Evolutionary conservation across 1,284 basidiomycete species (phyloP), one percentile per base, ranked within the genome.

Genomic region (Mycosarcoma maydis): DNA sequence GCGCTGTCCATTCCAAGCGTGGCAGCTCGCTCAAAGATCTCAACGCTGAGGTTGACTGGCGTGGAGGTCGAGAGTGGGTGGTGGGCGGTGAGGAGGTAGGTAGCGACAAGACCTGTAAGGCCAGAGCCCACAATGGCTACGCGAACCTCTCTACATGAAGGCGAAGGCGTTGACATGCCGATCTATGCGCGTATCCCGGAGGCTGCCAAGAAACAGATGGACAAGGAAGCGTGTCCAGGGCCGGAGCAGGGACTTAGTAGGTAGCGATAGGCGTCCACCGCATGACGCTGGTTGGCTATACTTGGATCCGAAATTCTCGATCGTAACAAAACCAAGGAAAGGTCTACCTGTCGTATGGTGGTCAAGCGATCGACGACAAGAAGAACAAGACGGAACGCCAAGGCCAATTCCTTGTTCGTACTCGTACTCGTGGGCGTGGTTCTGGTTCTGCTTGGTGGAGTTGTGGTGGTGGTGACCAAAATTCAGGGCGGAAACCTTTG

Each of bases 41-140:
- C 62, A 17, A 77, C 52, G 13, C 22, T 46, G 26, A 54, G 45
- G 6, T 26, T 37, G 16, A 41, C 36, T 3, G 30, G 22, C 13
- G 33, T n/a, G 16, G 39, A 4, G n/a, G n/a, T n/a, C 4, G 54
- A 33, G 33, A 32, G 11, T 9, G 39, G 14, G 6, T 27, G 8
- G 22, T 90, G 79, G 24, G 83, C 61, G 3, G 86, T 84, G 47
- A 95, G 86, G 88, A 92, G 94, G 82, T 92, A 94, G 1, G 93
- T 91, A 9, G 92, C 90, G 11, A 90, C 89, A 10, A 88, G 88
- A 3, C 93, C 94, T 8, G 87, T 90, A 8, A 93, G 91, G 19
- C 93, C 93, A 0, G 92, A 92, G 32, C 93, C 93, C 38, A 95
- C 87, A 75, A 95, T 88, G 7, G 92, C 92, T 62, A 95, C 71